A percentile compares a stretch with the other conserved stretches of the same genome.
phyloP scores from a whole-genome alignment of 129 eudicot genomes.

The Smallanthus sonchifolius region DNA sequence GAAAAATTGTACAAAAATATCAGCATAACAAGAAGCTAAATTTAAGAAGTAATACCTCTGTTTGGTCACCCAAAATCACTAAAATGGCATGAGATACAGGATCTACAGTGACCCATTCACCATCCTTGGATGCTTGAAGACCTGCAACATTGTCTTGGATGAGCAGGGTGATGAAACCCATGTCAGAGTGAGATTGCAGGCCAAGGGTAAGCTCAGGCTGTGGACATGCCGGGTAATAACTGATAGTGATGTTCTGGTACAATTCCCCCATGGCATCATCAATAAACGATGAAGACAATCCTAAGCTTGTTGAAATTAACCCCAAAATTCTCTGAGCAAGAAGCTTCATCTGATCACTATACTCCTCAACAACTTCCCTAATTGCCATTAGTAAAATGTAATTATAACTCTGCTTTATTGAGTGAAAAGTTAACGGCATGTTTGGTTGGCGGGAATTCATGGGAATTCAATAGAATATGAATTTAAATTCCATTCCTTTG shows the following conservation, averaged over 20 bases:
- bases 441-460: too few species aligned
- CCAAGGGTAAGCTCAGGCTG: constrained; percentile 95
- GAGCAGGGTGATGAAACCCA: constrained; percentile 89
- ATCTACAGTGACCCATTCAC: constrained; percentile 65
- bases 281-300: constrained; percentile 49
- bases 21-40: neutral
- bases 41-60: constrained; percentile 59
- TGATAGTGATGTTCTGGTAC: constrained; percentile 82
- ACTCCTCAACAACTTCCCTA: constrained; percentile 65
- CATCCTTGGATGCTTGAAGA: constrained; percentile 72
- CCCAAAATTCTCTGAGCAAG: constrained; percentile 67
- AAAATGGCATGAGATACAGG: constrained; percentile 75
- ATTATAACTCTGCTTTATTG: neutral
- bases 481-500: too few species aligned
- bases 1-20: neutral
- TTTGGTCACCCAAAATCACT: constrained; percentile 86
- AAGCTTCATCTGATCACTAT: constrained; percentile 61
- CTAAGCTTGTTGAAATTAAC: constrained; percentile 70
- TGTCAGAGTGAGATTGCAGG: constrained; percentile 84
- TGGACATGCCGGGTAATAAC: constrained; percentile 92
- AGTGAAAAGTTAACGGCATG: neutral
- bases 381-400: constrained; percentile 18
- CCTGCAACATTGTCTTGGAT: constrained; percentile 90
- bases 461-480: too few species aligned
- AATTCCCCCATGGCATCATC: constrained; percentile 75